Base-by-base conservation (phyloP, 192 early-diverging fungal species). In the Coemansia sp. region DNA sequence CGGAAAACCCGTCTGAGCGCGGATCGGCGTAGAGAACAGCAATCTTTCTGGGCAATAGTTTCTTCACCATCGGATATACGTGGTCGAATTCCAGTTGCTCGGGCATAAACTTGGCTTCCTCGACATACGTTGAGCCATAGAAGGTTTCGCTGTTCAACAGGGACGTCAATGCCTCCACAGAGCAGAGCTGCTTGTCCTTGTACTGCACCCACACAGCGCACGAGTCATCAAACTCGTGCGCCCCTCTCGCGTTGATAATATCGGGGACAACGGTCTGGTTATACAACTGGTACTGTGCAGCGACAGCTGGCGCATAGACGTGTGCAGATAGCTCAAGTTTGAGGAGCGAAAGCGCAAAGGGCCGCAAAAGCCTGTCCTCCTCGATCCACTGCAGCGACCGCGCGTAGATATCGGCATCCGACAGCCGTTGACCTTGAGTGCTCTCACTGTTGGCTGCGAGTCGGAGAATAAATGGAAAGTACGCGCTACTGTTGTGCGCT, bases 261-360 rank as follows among this genome's bases (percentile, higher is more conserved):
- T 67, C 69, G 0, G 89, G 88, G 2, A 90, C 77, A n/a, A 94
- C 88, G 6, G 83, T 86, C 1, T 87, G 64, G n/a, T 83, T 68
- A 82, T 97, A 97, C 30, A 89, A 86, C 56, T 93, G 92, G 74
- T 96, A 91, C 63, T 90, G 87, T 0, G 95, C 88, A 67, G 92
- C 85, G 26, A 97, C 88, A n/a, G 84, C 85, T 0, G 97, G 94
- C 16, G 95, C 93, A 30, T 85, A 66, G 1, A 77, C 78, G 44
- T 91, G 92, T 24, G 91, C 69, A 5, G 94, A 74, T 14, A 97
- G 81, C 18, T 89, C 80, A 20, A 92, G 84, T 62, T 89, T 85
- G 11, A 92, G 66, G n/a, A 93, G 77, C 36, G 92, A 75, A 39
- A 85, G 48, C 15, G 85, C 79, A 15, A 89, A 66, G 1, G 75